A percentile compares a stretch with the other conserved stretches of the same genome.
Conservation (phyloP, 2,329 filamentous ascomycete species). For the Gnomoniopsis sp. region DNA sequence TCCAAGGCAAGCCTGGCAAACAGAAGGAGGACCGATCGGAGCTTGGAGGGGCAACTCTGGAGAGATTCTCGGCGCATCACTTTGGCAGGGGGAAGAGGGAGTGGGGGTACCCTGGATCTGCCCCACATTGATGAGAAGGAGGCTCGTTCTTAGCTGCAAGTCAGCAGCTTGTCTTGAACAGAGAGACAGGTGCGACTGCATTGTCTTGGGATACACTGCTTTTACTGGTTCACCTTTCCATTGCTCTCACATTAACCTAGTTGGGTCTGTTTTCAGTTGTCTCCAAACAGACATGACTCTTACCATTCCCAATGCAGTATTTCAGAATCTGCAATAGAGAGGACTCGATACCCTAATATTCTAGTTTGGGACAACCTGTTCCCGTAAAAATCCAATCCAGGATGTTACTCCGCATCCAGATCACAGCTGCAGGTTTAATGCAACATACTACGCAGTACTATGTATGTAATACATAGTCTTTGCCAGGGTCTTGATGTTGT, state of each 20-base stretch:
- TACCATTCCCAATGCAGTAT: too few relatives aligned
- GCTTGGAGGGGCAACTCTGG: conserved; percentile 9
- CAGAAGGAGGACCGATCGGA: conserved; percentile 7
- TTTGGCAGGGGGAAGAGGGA: neutral
- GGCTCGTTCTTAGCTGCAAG: too few relatives aligned
- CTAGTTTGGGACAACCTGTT: neutral
- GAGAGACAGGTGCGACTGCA: too few relatives aligned
- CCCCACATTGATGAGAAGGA: neutral
- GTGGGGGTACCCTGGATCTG: neutral
- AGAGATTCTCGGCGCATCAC: neutral
- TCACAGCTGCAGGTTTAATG: conserved; percentile 8
- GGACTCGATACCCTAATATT: too few relatives aligned
- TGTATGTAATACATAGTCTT: too few relatives aligned
- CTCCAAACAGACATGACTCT: too few relatives aligned
- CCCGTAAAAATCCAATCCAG: neutral
- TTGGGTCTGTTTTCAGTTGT: too few relatives aligned
- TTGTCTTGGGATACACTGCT: too few relatives aligned
- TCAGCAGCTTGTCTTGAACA: too few relatives aligned
- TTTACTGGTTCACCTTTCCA: too few relatives aligned
- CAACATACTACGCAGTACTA: neutral
- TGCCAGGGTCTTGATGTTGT: neutral
- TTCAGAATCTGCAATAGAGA: too few relatives aligned
- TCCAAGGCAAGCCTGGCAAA: neutral
- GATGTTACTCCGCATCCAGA: neutral
- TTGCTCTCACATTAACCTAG: too few relatives aligned